Evolutionary conservation across 306 rosid genomes (phyloP).

Genomic region (Begonia loranthoides): DNA sequence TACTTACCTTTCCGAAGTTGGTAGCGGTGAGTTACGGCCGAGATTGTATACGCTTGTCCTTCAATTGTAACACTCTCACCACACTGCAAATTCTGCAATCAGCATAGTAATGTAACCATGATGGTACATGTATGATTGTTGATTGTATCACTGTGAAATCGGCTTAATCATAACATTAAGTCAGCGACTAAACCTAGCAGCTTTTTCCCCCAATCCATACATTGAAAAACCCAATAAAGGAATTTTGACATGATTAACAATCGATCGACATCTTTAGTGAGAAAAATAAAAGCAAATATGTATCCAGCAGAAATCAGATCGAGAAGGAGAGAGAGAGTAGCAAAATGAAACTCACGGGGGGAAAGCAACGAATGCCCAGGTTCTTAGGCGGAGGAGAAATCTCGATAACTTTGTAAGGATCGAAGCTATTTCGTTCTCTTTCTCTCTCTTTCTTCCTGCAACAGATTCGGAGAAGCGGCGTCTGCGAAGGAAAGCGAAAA

Average conservation of each 20-base stretch:
- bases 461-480: slow-evolving; percentile 26
- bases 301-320: background rate
- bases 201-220: no score
- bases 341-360: slow-evolving; percentile 40
- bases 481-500: slow-evolving; percentile 14
- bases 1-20: slow-evolving; percentile 92
- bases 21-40: slow-evolving; percentile 77
- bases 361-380: slow-evolving; percentile 85
- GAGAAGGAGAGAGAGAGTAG: background rate
- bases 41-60: slow-evolving; percentile 81
- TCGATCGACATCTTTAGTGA: no score
- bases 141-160: no score
- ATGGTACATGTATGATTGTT: background rate
- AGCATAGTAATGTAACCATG: background rate
- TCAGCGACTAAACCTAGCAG: no score
- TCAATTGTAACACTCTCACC: slow-evolving; percentile 62
- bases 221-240: no score
- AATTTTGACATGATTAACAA: no score
- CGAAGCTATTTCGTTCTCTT: slow-evolving; percentile 38
- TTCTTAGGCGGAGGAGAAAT: slow-evolving; percentile 90
- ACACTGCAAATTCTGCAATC: slow-evolving; percentile 44
- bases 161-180: no score
- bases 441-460: slow-evolving; percentile 80
- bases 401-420: slow-evolving; percentile 79
- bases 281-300: background rate